phyloP scores from a whole-genome alignment of 2,329 filamentous ascomycete species.

The Conoideocrella luteorostrata region DNA sequence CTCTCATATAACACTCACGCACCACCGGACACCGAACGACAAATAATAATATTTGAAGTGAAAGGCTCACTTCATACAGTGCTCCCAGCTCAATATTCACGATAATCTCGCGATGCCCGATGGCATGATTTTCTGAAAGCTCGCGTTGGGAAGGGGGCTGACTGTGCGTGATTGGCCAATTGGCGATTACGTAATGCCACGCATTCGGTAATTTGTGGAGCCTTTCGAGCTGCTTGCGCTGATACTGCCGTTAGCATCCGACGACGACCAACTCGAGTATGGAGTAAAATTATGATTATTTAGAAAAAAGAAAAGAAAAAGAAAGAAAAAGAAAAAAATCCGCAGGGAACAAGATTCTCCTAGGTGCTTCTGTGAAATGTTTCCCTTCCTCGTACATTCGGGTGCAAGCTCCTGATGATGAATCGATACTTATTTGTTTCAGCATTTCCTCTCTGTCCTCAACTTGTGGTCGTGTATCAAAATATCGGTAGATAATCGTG shows the following conservation, averaged over 20 bases:
- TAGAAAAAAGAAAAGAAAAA: neutral
- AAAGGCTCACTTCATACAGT: slow-evolving; percentile 5
- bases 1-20: neutral
- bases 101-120: slow-evolving; percentile 4
- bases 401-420: too few species aligned
- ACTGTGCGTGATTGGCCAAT: slow-evolving; percentile 9
- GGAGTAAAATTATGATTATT: too few species aligned
- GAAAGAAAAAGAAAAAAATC: neutral
- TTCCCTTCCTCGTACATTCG: too few species aligned
- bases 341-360: neutral
- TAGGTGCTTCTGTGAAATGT: too few species aligned
- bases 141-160: neutral
- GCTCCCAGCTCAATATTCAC: neutral
- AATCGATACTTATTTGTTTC: too few species aligned
- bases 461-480: too few species aligned
- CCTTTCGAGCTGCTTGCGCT: too few species aligned
- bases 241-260: too few species aligned
- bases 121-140: neutral
- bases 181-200: slow-evolving; percentile 11
- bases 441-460: too few species aligned
- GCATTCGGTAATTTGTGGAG: neutral
- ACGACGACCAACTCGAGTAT: too few species aligned
- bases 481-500: too few species aligned
- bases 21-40: neutral
- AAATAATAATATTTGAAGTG: neutral